A percentile compares a stretch with the other conserved stretches of the same genome.
phyloP scores from a whole-genome alignment of 1,139 yeast genomes.

The Pichia sp. region DNA sequence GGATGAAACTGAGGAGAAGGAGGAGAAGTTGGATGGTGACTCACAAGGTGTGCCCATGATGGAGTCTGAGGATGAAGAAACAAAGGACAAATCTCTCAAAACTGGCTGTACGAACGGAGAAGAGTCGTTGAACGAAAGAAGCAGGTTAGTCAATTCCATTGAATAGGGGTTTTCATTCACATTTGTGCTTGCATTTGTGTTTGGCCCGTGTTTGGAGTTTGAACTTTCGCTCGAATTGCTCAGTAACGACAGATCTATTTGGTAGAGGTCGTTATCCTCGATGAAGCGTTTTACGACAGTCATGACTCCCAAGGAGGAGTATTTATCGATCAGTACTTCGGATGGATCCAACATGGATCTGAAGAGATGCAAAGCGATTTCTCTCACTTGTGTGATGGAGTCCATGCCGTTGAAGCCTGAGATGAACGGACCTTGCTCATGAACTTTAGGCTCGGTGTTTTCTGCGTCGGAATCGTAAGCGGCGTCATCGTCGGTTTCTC shows the following conservation, averaged over 20 bases:
- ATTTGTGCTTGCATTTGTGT: background rate
- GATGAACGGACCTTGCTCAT: slow-evolving; percentile 41
- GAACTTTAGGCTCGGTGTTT: slow-evolving; percentile 42
- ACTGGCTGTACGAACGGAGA: slow-evolving; percentile 10
- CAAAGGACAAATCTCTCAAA: slow-evolving; percentile 17
- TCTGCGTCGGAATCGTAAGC: slow-evolving; percentile 22
- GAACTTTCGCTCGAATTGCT: background rate
- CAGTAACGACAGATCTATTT: slow-evolving; percentile 20
- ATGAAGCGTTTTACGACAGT: slow-evolving; percentile 31
- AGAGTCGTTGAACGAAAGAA: slow-evolving; percentile 15
- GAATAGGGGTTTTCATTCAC: slow-evolving; percentile 6
- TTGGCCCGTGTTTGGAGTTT: background rate
- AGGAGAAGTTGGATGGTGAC: slow-evolving; percentile 32
- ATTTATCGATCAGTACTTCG: slow-evolving; percentile 53
- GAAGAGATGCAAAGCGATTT: slow-evolving; percentile 44
- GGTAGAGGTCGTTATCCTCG: slow-evolving; percentile 23
- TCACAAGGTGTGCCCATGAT: slow-evolving; percentile 26
- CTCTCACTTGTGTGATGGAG: slow-evolving; percentile 42
- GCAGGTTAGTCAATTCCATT: slow-evolving; percentile 19
- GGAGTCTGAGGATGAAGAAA: slow-evolving; percentile 7
- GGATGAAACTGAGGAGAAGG: slow-evolving; percentile 32
- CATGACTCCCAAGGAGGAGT: slow-evolving; percentile 38
- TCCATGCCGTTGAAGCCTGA: slow-evolving; percentile 44
- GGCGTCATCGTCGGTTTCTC: slow-evolving; percentile 12
- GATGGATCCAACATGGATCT: slow-evolving; percentile 46